Percentiles rank a stretch among this genome's conserved stretches.
Conservation (phyloP, 176 grass and related monocot species). For the Triticum timopheevii region DNA sequence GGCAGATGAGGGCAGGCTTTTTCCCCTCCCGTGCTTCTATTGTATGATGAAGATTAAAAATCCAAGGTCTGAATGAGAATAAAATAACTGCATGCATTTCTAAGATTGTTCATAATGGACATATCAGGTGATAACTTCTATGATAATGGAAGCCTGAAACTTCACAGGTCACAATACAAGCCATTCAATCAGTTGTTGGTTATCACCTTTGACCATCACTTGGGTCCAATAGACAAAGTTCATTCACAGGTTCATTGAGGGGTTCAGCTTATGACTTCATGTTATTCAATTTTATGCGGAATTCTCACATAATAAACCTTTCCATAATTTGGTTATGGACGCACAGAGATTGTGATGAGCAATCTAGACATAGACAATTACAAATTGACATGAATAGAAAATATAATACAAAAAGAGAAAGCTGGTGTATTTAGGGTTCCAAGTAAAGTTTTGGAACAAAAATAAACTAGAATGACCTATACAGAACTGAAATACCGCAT, state of each 20-base stretch:
- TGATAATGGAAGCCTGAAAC: neutral
- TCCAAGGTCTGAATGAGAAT: neutral
- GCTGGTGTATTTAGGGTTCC: neutral
- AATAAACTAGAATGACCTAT: conserved; percentile 1
- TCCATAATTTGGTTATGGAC: neutral
- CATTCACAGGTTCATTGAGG: conserved; percentile 10
- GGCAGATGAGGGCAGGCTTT: neutral
- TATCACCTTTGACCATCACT: neutral
- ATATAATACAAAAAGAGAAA: neutral
- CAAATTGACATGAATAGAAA: neutral
- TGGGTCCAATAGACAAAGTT: neutral
- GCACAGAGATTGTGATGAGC: neutral
- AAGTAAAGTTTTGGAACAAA: neutral
- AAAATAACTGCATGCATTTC: conserved; percentile 7
- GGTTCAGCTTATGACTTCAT: neutral
- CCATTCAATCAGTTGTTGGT: neutral
- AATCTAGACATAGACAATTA: neutral
- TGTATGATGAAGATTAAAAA: neutral
- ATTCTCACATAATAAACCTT: neutral
- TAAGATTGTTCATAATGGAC: neutral
- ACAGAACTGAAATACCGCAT: conserved; percentile 2
- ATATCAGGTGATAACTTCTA: neutral
- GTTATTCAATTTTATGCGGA: neutral
- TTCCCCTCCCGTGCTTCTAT: neutral
- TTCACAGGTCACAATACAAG: neutral